phyloP scores from a whole-genome alignment of 176 grass and related monocot species.

The Aechmea fasciata region DNA sequence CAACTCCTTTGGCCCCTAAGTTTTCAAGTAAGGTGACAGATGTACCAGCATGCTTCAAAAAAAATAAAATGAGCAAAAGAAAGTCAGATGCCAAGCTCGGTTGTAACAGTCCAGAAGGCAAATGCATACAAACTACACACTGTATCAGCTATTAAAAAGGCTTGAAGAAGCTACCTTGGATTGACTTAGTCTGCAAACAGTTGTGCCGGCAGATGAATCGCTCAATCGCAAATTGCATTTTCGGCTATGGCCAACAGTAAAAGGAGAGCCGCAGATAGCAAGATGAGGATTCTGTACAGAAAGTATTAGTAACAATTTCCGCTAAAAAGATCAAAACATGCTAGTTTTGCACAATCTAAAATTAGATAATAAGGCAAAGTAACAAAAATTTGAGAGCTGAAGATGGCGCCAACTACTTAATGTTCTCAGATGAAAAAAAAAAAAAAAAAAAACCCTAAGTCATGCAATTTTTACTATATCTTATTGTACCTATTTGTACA shows the following conservation, averaged over 20 bases:
- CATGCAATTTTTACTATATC: neutral
- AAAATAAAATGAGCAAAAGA: constrained; percentile 12
- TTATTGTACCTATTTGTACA: neutral
- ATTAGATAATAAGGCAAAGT: constrained; percentile 8
- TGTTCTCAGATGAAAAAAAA: constrained; percentile 1
- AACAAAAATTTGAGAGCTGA: neutral
- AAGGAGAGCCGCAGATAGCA: constrained; percentile 50
- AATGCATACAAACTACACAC: constrained; percentile 11
- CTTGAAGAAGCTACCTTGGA: constrained; percentile 46
- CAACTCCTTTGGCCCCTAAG: constrained; percentile 49
- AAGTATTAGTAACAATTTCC: constrained; percentile 12
- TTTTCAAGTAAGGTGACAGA: constrained; percentile 53
- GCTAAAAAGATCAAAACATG: constrained; percentile 1
- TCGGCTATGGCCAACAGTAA: constrained; percentile 75
- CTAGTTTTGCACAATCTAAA: constrained; percentile 7
- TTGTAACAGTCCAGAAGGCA: constrained; percentile 13
- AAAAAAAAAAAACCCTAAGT: neutral
- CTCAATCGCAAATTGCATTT: constrained; percentile 69
- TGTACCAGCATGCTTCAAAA: constrained; percentile 22
- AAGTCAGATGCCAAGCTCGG: constrained; percentile 22
- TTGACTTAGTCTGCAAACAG: constrained; percentile 71
- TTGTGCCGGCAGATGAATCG: constrained; percentile 42
- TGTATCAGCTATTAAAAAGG: constrained; percentile 1
- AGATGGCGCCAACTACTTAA: neutral
- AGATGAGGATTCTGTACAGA: constrained; percentile 62